These are phyloP conservation scores for Colletotrichum spaethianum DNA, from an alignment of 2,329 filamentous ascomycete genomes.

Conservation along the genomic window DNA sequence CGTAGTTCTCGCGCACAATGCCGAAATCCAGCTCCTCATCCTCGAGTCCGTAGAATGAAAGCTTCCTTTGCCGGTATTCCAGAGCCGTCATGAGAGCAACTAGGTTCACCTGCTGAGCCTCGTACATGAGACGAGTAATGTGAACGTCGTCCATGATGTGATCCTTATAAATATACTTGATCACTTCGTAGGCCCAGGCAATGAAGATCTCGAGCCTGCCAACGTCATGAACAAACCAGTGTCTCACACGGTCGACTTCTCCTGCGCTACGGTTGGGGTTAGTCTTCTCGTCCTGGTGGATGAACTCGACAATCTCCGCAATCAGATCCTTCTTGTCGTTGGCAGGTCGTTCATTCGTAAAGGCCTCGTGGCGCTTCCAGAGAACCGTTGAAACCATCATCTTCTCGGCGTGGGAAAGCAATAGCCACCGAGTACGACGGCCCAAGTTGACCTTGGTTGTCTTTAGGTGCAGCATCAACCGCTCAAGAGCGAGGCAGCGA, in stretches of 20 bases:
- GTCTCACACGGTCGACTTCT: slow-evolving; percentile 85
- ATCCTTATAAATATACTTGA: slow-evolving; percentile 80
- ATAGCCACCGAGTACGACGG: slow-evolving; percentile 79
- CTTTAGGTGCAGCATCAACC: slow-evolving; percentile 80
- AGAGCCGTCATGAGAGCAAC: slow-evolving; percentile 79
- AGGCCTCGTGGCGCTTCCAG: slow-evolving; percentile 85
- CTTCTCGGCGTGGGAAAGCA: slow-evolving; percentile 93
- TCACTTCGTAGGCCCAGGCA: slow-evolving; percentile 83
- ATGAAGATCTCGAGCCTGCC: slow-evolving; percentile 81
- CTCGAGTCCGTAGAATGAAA: slow-evolving; percentile 80
- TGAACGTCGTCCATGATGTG: slow-evolving; percentile 68
- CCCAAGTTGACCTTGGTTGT: slow-evolving; percentile 77
- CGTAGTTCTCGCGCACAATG: slow-evolving; percentile 74
- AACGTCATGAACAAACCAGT: slow-evolving; percentile 87
- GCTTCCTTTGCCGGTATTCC: slow-evolving; percentile 80
- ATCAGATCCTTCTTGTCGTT: slow-evolving; percentile 79
- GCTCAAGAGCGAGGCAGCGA: slow-evolving; percentile 80
- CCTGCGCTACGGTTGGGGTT: slow-evolving; percentile 73
- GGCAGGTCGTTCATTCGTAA: slow-evolving; percentile 70
- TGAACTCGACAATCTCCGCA: slow-evolving; percentile 80
- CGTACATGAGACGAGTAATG: slow-evolving; percentile 71
- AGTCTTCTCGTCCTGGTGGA: slow-evolving; percentile 83
- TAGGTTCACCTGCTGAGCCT: slow-evolving; percentile 77
- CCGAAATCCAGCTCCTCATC: slow-evolving; percentile 76
- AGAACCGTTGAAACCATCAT: slow-evolving; percentile 83